Base-by-base conservation (phyloP, 2,329 filamentous ascomycete genomes). In the Akanthomyces uredinophilus region DNA sequence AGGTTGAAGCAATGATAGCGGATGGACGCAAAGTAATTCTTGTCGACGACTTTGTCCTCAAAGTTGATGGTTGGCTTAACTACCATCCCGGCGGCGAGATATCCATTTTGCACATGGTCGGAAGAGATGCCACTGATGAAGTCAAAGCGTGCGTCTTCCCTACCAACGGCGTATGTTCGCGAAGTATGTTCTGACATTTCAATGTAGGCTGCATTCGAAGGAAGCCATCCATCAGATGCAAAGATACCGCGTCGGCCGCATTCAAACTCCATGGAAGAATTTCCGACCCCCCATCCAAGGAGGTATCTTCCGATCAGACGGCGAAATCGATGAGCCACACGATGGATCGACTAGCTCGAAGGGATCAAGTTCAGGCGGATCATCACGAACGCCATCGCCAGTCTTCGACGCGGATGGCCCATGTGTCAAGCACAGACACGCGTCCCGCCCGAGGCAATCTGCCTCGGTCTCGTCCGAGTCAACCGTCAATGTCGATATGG, bases 51-150 rank as follows among this genome's bases (percentile, higher is more conserved):
- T 85, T 87, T 69, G 92, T 97, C 11, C 76, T 98, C 67, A 96
- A 92, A 77, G 87, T 92, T 37, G 94, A 98, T 74, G 83, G 88
- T 44, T 99, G 92, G 91, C 78, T 96, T 58, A 86, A 86, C 59
- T 97, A 90, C 71, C 95, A 98, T 70, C 95, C 95, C 14, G 95
- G 95, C 62, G 95, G 95, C 68, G 88, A 94, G 69, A 95, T 92
- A 76, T 85, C 94, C 60, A 96, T 99, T 66, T 80, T 86, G 72
- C 95, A 99, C 72, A 95, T 97, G 92, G 85, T 98, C 64, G 92
- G 92, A 65, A 86, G 89, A 76, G 92, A 96, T 84, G 94, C 92
- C 56, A 97, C 94, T 13, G 93, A 97, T 74, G 95, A 98, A 76
- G 88, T 98, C 65, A 91, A 89, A 74, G 91, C 88, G 91, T 97